Conservation (phyloP, 768 basidiomycete genomes). For the Tylopilus sp. region DNA sequence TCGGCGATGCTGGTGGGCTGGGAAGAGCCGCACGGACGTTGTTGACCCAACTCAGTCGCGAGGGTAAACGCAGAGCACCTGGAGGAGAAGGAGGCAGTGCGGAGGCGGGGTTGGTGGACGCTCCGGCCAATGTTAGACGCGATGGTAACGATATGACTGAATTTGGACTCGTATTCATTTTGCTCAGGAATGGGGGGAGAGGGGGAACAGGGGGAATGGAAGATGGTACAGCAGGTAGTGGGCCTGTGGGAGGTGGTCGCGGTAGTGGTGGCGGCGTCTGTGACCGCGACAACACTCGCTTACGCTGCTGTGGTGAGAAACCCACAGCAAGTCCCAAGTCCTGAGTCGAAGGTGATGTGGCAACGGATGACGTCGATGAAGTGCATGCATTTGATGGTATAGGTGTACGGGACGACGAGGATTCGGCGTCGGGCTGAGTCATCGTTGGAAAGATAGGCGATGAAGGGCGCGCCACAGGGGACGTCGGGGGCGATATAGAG, state of each 20-base stretch:
- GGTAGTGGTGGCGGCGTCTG: constrained; percentile 24
- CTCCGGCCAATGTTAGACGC: constrained; percentile 4
- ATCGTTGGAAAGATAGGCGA: constrained; percentile 1
- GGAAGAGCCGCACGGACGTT: constrained; percentile 25
- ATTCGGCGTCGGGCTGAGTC: not conserved
- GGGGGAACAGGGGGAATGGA: constrained; percentile 24
- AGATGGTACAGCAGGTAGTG: constrained; percentile 28
- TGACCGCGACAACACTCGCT: constrained; percentile 24
- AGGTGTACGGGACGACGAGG: not conserved
- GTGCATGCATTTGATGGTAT: constrained; percentile 6
- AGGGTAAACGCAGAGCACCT: constrained; percentile 31
- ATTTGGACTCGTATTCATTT: constrained; percentile 5
- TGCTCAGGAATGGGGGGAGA: constrained; percentile 23
- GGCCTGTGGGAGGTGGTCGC: constrained; percentile 28
- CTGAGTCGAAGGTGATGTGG: not conserved
- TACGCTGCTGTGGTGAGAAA: constrained; percentile 18
- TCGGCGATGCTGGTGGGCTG: constrained; percentile 31
- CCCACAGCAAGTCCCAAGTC: constrained; percentile 20
- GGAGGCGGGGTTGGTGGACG: constrained; percentile 2
- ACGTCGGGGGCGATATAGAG: constrained; percentile 15
- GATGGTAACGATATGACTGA: constrained; percentile 7
- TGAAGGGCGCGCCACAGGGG: constrained; percentile 1
- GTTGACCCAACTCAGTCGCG: constrained; percentile 29
- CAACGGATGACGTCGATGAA: constrained; percentile 3
- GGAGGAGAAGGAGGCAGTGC: constrained; percentile 26